Evolutionary conservation across 441 rosid genomes (phyloP), one percentile per base, ranked within the genome.

Genomic region (Erysimum cheiri): DNA sequence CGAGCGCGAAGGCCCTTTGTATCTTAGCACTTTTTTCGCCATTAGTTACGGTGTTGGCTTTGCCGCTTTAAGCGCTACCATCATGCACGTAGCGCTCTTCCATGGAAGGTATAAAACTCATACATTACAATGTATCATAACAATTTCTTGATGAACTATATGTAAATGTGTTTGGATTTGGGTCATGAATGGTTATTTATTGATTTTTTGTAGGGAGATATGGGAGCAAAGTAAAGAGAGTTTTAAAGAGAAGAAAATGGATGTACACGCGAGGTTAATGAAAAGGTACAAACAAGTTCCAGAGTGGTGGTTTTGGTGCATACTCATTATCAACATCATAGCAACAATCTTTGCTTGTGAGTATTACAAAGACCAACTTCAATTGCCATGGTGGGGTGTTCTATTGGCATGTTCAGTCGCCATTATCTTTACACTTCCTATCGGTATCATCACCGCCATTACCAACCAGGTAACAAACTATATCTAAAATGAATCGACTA

Each of bases 351-450:
- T 89, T 61, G 82, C 98, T 58, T 93, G 97, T 63, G 87, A 93
- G 75, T 91, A 89, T 83, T 93, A 85, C 79, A 91, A 76, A 47
- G 84, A 85, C 11, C 96, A 91, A 80, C 98, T 93, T 77, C 97
- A 91, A 36, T 71, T 91, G 62, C 97, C 96, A 3, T 93, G 98
- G 98, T 93, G 98, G 97, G 98, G 97, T 39, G 98, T 91, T 59
- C 50, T 91, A 24, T 77, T 93, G 54, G 98, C 98, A 7, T 93
- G 97, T 69, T 72, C 61, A 24, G 77, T 93, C 50, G 98, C 98
- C 71, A 85, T 93, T 60, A 26, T 78, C 12, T 93, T 93, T 81
- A 91, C 97, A 58, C 96, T 93, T 68, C 98, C 98, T 9, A 88
- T 91, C 4, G 98, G 97, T 22, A 89, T 91, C 76, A 88, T 93